phyloP scores from a whole-genome alignment of 1,284 basidiomycete species.

The Rhodofomes roseus region DNA sequence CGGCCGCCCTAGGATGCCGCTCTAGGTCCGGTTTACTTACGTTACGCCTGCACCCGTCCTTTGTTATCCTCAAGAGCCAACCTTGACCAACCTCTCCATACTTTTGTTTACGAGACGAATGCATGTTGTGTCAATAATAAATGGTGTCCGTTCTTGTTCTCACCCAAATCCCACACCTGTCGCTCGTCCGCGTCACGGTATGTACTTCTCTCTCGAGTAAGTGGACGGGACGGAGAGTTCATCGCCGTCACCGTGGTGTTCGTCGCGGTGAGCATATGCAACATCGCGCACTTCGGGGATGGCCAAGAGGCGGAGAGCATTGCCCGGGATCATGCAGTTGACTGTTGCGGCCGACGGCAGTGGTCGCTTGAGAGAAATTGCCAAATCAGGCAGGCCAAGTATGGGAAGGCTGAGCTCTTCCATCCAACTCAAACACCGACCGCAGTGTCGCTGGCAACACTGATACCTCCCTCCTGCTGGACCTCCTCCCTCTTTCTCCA shows the following conservation, averaged over 20 bases:
- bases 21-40: neutral
- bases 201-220: neutral
- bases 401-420: neutral
- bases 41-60: no score
- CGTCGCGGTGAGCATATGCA: neutral
- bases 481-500: neutral
- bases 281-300: neutral
- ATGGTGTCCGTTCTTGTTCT: neutral
- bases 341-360: neutral
- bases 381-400: neutral
- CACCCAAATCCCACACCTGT: no score
- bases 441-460: conserved; percentile 10
- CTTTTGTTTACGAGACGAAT: neutral
- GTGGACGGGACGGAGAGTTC: no score
- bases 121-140: neutral
- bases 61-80: no score
- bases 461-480: conserved; percentile 3
- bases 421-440: conserved; percentile 7
- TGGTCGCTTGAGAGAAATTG: neutral
- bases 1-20: neutral
- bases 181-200: no score
- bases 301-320: neutral
- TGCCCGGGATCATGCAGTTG: neutral
- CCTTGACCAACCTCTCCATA: no score
- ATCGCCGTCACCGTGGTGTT: neutral